Conservation (phyloP, 2,329 filamentous ascomycete species). For the Dichotomopilus funicola region DNA sequence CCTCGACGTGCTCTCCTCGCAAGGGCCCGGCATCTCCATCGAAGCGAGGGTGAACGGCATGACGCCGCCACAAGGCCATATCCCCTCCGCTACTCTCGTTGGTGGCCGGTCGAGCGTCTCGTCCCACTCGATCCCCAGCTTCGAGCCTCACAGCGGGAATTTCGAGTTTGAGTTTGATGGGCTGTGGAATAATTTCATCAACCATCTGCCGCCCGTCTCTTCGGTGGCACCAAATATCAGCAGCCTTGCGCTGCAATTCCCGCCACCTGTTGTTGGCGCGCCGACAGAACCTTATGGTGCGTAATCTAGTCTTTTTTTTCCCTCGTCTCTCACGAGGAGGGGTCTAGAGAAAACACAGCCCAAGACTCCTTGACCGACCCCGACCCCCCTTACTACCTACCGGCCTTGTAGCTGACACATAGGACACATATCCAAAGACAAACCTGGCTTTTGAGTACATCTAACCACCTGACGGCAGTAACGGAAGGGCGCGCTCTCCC, state of each 20-base stretch:
- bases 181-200: slow-evolving; percentile 29
- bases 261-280: slow-evolving; percentile 10
- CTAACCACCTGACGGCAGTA: not conserved
- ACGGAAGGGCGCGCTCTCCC: not conserved
- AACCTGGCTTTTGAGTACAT: slow-evolving; percentile 4
- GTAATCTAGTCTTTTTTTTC: slow-evolving; percentile 5
- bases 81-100: slow-evolving; percentile 5
- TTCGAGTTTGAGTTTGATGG: slow-evolving; percentile 33
- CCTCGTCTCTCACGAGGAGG: not conserved
- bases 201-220: slow-evolving; percentile 20
- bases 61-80: slow-evolving; percentile 4
- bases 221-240: slow-evolving; percentile 11
- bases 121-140: slow-evolving; percentile 22
- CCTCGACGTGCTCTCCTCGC: slow-evolving; percentile 6
- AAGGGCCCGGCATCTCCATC: not conserved
- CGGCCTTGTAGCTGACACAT: slow-evolving; percentile 13
- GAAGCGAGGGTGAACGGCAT: slow-evolving; percentile 17
- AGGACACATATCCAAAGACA: not conserved
- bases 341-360: no score
- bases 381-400: slow-evolving; percentile 10
- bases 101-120: slow-evolving; percentile 15
- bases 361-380: not conserved
- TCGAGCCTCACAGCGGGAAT: slow-evolving; percentile 27
- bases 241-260: slow-evolving; percentile 17
- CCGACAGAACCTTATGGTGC: slow-evolving; percentile 16